A percentile compares a stretch with the other conserved stretches of the same genome.
Evolutionary conservation across 352 stramenopile genomes (phyloP).

Genomic region (Globisporangium heterothallicum): DNA sequence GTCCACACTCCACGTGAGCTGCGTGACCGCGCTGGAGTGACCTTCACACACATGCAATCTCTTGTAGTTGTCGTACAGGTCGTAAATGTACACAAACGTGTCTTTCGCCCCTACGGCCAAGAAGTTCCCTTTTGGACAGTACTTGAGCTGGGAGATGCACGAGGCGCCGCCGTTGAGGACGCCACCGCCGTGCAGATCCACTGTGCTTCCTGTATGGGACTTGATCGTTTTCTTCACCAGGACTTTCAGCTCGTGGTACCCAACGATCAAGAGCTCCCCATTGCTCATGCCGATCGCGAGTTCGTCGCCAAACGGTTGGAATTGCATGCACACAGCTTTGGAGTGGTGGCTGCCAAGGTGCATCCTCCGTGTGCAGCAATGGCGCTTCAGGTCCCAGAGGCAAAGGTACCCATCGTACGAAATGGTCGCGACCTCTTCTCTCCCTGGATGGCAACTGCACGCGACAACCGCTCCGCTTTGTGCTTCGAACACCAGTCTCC

Average conservation of each 20-base stretch:
- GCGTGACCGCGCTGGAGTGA: slow-evolving; percentile 72
- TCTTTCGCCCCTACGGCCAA: slow-evolving; percentile 54
- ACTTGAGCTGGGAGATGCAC: slow-evolving; percentile 42
- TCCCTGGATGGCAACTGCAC: slow-evolving; percentile 32
- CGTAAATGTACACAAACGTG: slow-evolving; percentile 61
- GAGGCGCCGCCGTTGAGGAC: no score
- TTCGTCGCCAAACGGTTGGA: slow-evolving; percentile 46
- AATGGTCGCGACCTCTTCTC: slow-evolving; percentile 39
- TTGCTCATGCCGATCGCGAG: slow-evolving; percentile 44
- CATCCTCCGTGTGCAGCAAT: slow-evolving; percentile 27
- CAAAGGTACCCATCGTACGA: slow-evolving; percentile 47
- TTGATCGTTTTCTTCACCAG: slow-evolving; percentile 42
- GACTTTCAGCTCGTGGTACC: slow-evolving; percentile 29
- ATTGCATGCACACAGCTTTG: slow-evolving; percentile 44
- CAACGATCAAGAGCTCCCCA: slow-evolving; percentile 49
- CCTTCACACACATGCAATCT: slow-evolving; percentile 62
- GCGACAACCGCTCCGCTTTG: slow-evolving; percentile 29
- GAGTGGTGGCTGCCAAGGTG: slow-evolving; percentile 22
- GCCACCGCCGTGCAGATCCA: slow-evolving; percentile 5
- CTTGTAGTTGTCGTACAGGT: slow-evolving; percentile 43
- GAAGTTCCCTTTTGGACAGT: slow-evolving; percentile 37
- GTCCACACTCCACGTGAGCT: slow-evolving; percentile 87
- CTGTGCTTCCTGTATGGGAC: slow-evolving; percentile 13
- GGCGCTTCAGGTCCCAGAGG: slow-evolving; percentile 47
- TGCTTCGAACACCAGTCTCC: slow-evolving; percentile 51